These are phyloP conservation scores for Begonia fuchsioides DNA, from an alignment of 306 rosid genomes.

Conservation along the genomic window DNA sequence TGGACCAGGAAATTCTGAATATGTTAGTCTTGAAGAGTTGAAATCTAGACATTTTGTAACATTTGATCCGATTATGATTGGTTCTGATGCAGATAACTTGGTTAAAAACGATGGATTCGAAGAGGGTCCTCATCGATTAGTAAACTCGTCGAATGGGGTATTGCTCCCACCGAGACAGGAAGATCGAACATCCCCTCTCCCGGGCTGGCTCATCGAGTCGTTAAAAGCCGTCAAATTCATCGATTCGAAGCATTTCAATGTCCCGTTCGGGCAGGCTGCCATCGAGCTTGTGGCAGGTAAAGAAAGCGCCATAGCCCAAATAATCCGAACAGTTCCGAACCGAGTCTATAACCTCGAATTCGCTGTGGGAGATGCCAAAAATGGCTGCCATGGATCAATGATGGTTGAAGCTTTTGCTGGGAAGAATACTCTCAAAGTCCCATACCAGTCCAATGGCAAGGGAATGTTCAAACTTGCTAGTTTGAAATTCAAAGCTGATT, in stretches of 20 bases:
- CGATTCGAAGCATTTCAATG: too few relatives aligned
- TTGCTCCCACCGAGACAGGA: constrained; percentile 84
- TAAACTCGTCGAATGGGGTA: constrained; percentile 67
- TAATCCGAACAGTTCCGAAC: constrained; percentile 49
- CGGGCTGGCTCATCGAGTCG: constrained; percentile 89
- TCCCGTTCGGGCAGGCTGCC: constrained; percentile 53
- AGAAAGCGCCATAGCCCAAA: constrained; percentile 41
- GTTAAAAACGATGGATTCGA: constrained; percentile 59
- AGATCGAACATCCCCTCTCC: constrained; percentile 74
- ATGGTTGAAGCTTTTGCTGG: constrained; percentile 87
- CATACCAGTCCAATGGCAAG: constrained; percentile 54
- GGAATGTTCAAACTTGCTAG: constrained; percentile 42
- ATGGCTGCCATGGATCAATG: constrained; percentile 93
- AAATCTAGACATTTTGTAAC: too few relatives aligned
- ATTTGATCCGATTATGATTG: too few relatives aligned
- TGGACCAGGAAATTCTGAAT: too few relatives aligned
- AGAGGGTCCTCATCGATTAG: constrained; percentile 69
- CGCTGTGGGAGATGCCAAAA: constrained; percentile 65
- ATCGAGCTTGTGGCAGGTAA: constrained; percentile 2
- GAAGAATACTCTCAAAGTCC: constrained; percentile 57
- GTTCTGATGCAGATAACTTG: too few relatives aligned
- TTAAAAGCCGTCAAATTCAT: constrained; percentile 36
- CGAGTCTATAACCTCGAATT: constrained; percentile 52
- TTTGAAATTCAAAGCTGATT: constrained; percentile 51
- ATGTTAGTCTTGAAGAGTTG: too few relatives aligned